phyloP scores from a whole-genome alignment of 345 rosid genomes.

The Mangifera indica region DNA sequence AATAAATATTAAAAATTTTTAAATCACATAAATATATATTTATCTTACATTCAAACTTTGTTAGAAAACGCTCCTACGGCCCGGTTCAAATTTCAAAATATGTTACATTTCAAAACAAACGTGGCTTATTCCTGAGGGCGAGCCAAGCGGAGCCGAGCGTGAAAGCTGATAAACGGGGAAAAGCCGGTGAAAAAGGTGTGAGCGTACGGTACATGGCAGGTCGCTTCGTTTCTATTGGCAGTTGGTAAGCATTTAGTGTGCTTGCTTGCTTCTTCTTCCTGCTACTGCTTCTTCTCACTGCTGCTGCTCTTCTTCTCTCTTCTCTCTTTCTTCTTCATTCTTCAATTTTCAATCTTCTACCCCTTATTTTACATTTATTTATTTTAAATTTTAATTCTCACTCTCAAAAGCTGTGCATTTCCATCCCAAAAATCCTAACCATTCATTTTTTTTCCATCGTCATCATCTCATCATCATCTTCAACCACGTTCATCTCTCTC shows the following conservation, averaged over 20 bases:
- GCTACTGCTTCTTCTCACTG: background rate
- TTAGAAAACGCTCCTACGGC: no score
- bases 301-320: background rate
- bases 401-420: constrained; percentile 41
- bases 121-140: background rate
- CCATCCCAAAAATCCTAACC: background rate
- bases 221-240: constrained; percentile 45
- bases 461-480: background rate
- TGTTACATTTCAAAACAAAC: no score
- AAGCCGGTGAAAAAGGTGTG: constrained; percentile 29
- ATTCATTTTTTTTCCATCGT: background rate
- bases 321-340: constrained; percentile 14
- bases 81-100: no score
- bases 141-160: constrained; percentile 7
- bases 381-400: background rate
- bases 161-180: constrained; percentile 19
- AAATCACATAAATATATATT: no score
- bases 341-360: background rate
- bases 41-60: no score
- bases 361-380: background rate
- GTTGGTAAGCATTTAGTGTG: constrained; percentile 75
- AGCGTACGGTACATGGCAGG: constrained; percentile 52
- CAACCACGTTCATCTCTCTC: background rate
- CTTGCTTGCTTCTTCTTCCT: constrained; percentile 5
- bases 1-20: no score